These are phyloP conservation scores for Leishmania tarentolae DNA, from an alignment of 208 protist species.

Conservation along the genomic window DNA sequence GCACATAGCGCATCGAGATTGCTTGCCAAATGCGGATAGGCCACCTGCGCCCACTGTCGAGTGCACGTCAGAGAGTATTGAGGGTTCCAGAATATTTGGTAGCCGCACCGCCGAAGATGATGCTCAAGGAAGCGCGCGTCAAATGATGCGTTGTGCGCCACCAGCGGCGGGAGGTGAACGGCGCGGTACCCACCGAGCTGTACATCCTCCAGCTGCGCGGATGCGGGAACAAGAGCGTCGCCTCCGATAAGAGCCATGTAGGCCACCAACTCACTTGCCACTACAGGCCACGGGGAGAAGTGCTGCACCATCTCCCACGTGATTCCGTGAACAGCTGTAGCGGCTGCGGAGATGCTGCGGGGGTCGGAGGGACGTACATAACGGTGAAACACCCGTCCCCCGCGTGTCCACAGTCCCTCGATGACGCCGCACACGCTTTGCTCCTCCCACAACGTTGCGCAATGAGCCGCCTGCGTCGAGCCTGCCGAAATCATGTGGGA, in stretches of 20 bases:
- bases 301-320: slow-evolving; percentile 32
- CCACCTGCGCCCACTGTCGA: slow-evolving; percentile 33
- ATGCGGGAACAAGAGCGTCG: background rate
- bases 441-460: background rate
- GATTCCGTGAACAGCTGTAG: slow-evolving; percentile 40
- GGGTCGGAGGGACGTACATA: slow-evolving; percentile 38
- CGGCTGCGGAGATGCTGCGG: slow-evolving; percentile 10
- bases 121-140: slow-evolving; percentile 55
- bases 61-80: slow-evolving; percentile 59
- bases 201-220: background rate
- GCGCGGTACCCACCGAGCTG: background rate
- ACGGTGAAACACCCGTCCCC: slow-evolving; percentile 45
- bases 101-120: slow-evolving; percentile 35
- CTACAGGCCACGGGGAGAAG: slow-evolving; percentile 31
- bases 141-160: slow-evolving; percentile 72
- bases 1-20: slow-evolving; percentile 46
- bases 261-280: slow-evolving; percentile 34
- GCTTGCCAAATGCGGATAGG: slow-evolving; percentile 49
- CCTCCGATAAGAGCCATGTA: background rate
- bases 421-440: background rate
- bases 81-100: slow-evolving; percentile 50
- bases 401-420: slow-evolving; percentile 39
- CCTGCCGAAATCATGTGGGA: background rate
- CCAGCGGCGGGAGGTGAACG: slow-evolving; percentile 57
- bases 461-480: background rate